A percentile compares a stretch with the other conserved stretches of the same genome.
Evolutionary conservation across 768 basidiomycete species (phyloP).

Genomic region (Suillus americanus): DNA sequence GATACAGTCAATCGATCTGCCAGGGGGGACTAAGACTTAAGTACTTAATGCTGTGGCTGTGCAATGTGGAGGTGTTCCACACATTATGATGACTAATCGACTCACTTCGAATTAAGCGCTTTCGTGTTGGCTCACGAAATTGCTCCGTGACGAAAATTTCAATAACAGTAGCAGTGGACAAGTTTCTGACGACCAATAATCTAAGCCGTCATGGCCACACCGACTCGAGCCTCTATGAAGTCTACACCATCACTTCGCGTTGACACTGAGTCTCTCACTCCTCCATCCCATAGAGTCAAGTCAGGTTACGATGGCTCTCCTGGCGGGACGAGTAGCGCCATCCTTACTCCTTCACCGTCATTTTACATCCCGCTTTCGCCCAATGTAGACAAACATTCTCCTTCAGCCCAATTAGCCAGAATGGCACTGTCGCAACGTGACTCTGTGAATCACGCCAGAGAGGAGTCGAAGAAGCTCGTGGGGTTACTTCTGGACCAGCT

Average conservation of each 20-base stretch:
- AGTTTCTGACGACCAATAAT: neutral
- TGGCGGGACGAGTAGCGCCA: slow-evolving; percentile 3
- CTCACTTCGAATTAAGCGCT: neutral
- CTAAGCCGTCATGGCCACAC: neutral
- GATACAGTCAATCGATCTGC: neutral
- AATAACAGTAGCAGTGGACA: neutral
- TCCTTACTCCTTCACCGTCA: slow-evolving; percentile 22
- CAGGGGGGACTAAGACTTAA: neutral
- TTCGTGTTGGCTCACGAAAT: neutral
- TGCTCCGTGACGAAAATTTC: too few relatives aligned
- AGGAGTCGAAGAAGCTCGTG: slow-evolving; percentile 70
- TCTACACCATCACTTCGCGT: slow-evolving; percentile 11
- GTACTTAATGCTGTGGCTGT: neutral
- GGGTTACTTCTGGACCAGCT: slow-evolving; percentile 64
- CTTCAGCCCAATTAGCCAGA: slow-evolving; percentile 18
- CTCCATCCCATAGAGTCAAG: slow-evolving; percentile 1
- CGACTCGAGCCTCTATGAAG: slow-evolving; percentile 2
- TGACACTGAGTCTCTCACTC: slow-evolving; percentile 10
- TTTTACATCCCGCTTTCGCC: slow-evolving; percentile 30
- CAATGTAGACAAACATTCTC: slow-evolving; percentile 24
- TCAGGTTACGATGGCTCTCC: neutral
- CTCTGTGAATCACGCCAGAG: slow-evolving; percentile 38
- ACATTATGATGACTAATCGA: neutral
- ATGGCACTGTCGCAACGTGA: slow-evolving; percentile 26
- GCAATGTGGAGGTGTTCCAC: neutral